Base-by-base conservation (phyloP, 352 stramenopile genomes). In the Globisporangium nagaii region DNA sequence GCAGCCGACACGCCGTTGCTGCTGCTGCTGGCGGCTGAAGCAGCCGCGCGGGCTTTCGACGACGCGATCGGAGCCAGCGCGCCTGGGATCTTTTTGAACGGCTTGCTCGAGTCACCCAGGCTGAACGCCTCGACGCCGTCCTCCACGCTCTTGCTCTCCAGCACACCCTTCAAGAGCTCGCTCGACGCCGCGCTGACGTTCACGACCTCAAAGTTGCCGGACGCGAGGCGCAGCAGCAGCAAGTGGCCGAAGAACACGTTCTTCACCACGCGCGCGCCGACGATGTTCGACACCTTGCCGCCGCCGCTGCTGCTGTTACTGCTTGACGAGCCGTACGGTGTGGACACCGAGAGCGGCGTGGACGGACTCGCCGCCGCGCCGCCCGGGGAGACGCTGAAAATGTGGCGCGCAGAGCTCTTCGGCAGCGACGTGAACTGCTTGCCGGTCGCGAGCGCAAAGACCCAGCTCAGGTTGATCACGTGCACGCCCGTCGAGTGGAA, bases 171-270 rank as follows among this genome's bases (percentile, higher is more conserved):
- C n/a, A 87, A 66, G 32, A 90, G 47, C 43, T 90, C 78, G 15
- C 73, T 86, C 2, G 80, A 87, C 4, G 80, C 73, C 13, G 78
- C 79, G 31, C 80, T 90, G 32, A 93, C 70, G 51, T 91, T 91
- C 20, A 93, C 73, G 32, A 93, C 65, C 51, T 91, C 83, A 61
- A 90, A 90, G 37, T 62, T 74, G 12, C 80, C 83, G 1, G 72
- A 87, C 34, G 78, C 76, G 25, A 91, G 66, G 17, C 80, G 77
- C n/a, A 90, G 66, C 8, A 91, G 55, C 60, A 93, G 46, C 41
- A 93, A 53, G 35, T 93, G 80, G 1, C 83, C 83, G 44, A 88
- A 79, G 62, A 84, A 71, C 13, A 90, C 77, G 55, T 83, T 90
- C 66, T 88, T 90, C 36, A 87, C 56, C 22, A 88, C 70, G 20